Conservation (phyloP, 2,329 filamentous ascomycete genomes). For the Sporothrix sp. region DNA sequence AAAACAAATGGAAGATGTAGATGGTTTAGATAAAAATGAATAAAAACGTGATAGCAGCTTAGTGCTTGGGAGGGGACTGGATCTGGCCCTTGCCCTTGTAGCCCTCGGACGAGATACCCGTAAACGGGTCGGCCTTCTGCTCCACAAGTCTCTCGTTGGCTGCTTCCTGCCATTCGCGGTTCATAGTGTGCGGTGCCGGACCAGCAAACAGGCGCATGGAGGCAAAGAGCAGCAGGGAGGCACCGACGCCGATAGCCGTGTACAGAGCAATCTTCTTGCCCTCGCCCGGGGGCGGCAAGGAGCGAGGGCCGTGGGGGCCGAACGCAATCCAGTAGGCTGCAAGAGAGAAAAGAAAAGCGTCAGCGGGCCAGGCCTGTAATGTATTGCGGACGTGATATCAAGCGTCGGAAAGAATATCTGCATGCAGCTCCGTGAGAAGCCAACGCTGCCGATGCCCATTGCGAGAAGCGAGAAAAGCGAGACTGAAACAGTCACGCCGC, state of each 20-base stretch:
- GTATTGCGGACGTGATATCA: background rate
- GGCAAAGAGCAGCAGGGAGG: constrained; percentile 62
- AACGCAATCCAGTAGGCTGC: constrained; percentile 99
- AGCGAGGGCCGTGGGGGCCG: constrained; percentile 88
- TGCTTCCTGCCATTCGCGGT: constrained; percentile 92
- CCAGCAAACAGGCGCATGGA: constrained; percentile 61
- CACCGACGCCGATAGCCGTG: constrained; percentile 56
- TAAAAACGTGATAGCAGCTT: constrained; percentile 21
- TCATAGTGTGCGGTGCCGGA: constrained; percentile 76
- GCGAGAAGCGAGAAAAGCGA: too few species aligned
- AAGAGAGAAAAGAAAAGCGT: background rate
- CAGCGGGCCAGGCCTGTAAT: background rate
- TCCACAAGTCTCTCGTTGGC: constrained; percentile 85
- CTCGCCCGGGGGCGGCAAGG: constrained; percentile 74
- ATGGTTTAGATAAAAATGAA: background rate
- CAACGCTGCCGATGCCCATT: too few species aligned
- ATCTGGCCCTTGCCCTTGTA: constrained; percentile 72
- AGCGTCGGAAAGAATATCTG: background rate
- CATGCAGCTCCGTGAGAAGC: too few species aligned
- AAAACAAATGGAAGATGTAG: background rate
- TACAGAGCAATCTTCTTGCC: constrained; percentile 67
- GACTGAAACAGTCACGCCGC: background rate
- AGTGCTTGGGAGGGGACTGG: constrained; percentile 53
- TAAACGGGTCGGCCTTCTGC: constrained; percentile 80
- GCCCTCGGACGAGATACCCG: constrained; percentile 67